These are phyloP conservation scores for Solanum pennellii DNA, from an alignment of 257 asterid species.

Conservation along the genomic window DNA sequence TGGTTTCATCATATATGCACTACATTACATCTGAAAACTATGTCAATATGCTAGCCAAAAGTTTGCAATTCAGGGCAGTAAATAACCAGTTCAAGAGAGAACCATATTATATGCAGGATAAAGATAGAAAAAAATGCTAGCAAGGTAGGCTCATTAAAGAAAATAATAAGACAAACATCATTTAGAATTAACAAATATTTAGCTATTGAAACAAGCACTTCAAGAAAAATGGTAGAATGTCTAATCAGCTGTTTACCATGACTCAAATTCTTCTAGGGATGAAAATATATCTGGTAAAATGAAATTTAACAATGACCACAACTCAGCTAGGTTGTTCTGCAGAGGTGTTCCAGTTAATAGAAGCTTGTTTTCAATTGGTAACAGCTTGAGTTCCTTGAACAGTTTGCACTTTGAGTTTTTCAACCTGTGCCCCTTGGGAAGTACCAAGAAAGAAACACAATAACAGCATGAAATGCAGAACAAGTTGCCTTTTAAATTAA, in stretches of 20 bases:
- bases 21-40: neutral
- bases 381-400: slow-evolving; percentile 51
- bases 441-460: neutral
- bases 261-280: slow-evolving; percentile 85
- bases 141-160: neutral
- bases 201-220: neutral
- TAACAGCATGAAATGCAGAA: neutral
- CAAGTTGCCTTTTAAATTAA: neutral
- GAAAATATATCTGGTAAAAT: slow-evolving; percentile 96
- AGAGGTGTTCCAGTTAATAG: slow-evolving; percentile 97
- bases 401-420: slow-evolving; percentile 79
- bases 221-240: neutral
- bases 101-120: neutral
- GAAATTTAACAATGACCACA: slow-evolving; percentile 93
- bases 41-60: neutral
- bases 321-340: slow-evolving; percentile 96
- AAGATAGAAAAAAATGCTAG: neutral
- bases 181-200: neutral
- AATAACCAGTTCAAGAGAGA: neutral
- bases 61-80: neutral
- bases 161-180: neutral
- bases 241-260: slow-evolving; percentile 49
- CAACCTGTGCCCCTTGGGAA: slow-evolving; percentile 83
- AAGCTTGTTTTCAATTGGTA: slow-evolving; percentile 78
- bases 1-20: neutral